A percentile compares a stretch with the other conserved stretches of the same genome.
phyloP scores from a whole-genome alignment of 768 basidiomycete genomes.

The Pisolithus orientalis region DNA sequence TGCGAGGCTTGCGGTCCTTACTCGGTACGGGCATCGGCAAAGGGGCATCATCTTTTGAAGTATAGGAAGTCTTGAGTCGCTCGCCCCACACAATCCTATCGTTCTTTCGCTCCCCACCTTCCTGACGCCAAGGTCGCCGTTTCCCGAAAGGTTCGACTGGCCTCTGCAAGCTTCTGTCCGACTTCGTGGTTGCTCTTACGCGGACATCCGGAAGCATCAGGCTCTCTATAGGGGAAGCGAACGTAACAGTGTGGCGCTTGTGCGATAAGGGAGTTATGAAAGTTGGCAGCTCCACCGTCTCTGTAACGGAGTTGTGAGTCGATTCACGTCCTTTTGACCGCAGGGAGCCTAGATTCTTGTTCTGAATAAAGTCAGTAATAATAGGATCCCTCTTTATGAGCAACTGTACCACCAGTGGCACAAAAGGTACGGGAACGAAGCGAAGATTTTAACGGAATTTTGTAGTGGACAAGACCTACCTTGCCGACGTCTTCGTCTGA shows the following conservation, averaged over 20 bases:
- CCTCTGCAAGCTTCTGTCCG: slow-evolving; percentile 2
- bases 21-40: slow-evolving; percentile 10
- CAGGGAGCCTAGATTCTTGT: slow-evolving; percentile 18
- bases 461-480: slow-evolving; percentile 5
- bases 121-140: not conserved
- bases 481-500: slow-evolving; percentile 1
- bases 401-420: slow-evolving; percentile 5
- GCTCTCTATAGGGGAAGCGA: slow-evolving; percentile 23
- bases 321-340: not conserved
- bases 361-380: slow-evolving; percentile 42
- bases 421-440: slow-evolving; percentile 7
- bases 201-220: slow-evolving; percentile 3
- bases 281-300: not conserved
- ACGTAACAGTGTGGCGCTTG: slow-evolving; percentile 21
- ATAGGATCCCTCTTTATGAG: slow-evolving; percentile 16
- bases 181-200: not conserved
- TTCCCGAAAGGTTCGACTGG: not conserved
- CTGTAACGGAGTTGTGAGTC: not conserved
- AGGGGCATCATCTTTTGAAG: slow-evolving; percentile 6
- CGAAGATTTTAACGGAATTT: not conserved
- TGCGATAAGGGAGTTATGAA: slow-evolving; percentile 1
- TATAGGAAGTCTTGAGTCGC: not conserved
- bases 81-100: not conserved
- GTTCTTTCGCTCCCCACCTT: not conserved
- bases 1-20: not conserved